Evolutionary conservation across 1,139 yeast species (phyloP).

Genomic region (Saccharomyces hybrid): DNA sequence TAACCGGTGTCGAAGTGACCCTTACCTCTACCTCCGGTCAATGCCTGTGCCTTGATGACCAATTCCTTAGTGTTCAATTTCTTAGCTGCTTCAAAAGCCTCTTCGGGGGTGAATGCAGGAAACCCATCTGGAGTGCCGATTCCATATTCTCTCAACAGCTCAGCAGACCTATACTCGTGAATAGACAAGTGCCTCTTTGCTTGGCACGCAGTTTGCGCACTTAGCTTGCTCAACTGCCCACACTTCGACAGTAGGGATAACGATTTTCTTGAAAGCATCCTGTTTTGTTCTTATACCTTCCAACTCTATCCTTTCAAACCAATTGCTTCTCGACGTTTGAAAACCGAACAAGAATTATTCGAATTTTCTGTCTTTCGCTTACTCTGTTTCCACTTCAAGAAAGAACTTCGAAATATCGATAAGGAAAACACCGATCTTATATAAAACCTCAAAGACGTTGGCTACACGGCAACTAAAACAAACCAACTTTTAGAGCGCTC

Average conservation of each 20-base stretch:
- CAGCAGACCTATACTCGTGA: constrained; percentile 95
- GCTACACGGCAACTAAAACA: background rate
- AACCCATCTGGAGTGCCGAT: constrained; percentile 87
- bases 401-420: background rate
- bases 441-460: background rate
- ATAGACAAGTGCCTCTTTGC: constrained; percentile 63
- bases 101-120: constrained; percentile 85
- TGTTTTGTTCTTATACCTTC: background rate
- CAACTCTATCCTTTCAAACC: background rate
- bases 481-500: background rate
- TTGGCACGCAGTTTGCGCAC: background rate
- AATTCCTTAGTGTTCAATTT: constrained; percentile 50
- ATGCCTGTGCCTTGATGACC: constrained; percentile 96
- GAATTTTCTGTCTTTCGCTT: background rate
- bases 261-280: background rate
- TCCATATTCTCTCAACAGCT: constrained; percentile 70
- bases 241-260: background rate
- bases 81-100: constrained; percentile 76
- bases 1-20: constrained; percentile 95
- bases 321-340: background rate
- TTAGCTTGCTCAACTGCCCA: background rate
- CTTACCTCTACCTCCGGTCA: constrained; percentile 99
- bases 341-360: background rate
- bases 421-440: background rate
- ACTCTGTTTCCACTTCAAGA: background rate